Conservation (phyloP, 108 stramenopile species). For the Schizochytrium sp. region DNA sequence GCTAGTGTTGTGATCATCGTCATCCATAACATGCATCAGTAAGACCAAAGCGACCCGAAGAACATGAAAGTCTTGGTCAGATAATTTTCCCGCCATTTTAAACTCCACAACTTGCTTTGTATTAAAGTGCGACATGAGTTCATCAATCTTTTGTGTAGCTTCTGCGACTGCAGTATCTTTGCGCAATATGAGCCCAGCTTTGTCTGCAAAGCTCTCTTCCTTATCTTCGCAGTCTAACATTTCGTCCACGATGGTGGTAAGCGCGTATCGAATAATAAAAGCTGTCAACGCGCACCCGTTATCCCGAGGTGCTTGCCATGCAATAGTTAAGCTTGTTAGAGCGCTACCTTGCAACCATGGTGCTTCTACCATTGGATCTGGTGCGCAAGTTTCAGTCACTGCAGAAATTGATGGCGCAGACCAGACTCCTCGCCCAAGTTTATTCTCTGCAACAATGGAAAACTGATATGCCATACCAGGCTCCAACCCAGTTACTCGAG, state of each 20-base stretch:
- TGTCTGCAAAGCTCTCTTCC: neutral
- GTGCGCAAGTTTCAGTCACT: neutral
- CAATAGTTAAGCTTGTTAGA: neutral
- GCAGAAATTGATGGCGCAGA: conserved; percentile 13
- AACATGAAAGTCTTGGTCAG: neutral
- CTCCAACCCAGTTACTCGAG: conserved; percentile 7
- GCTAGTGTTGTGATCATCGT: neutral
- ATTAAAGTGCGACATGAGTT: neutral
- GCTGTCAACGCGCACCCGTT: conserved; percentile 30
- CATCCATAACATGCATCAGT: conserved; percentile 8
- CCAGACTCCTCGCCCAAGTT: conserved; percentile 23
- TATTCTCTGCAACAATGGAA: neutral
- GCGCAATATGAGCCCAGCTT: neutral
- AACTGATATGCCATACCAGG: conserved; percentile 59
- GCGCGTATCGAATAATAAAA: conserved; percentile 2
- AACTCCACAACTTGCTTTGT: conserved; percentile 1
- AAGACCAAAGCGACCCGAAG: conserved; percentile 1
- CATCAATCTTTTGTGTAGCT: neutral
- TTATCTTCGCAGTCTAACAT: neutral
- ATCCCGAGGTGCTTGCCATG: neutral
- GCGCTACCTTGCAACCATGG: neutral
- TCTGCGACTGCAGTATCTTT: neutral
- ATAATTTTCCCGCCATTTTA: neutral
- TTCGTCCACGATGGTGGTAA: conserved; percentile 1
- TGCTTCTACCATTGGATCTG: neutral